Evolutionary conservation across 78 protist species (phyloP).

Genomic region (Trichosphaerium sp.): DNA sequence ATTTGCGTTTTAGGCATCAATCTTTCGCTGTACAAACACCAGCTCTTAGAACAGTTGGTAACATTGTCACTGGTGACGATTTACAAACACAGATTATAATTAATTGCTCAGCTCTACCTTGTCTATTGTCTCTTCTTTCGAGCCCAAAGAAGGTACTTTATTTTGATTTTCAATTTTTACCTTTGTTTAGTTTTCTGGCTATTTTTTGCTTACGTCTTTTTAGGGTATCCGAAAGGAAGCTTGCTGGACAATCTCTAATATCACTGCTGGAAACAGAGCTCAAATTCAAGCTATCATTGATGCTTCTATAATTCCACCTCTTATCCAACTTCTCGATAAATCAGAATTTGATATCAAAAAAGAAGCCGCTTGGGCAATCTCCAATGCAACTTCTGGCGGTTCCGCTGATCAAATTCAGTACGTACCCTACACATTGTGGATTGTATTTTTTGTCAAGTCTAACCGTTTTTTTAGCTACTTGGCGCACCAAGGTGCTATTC

Average conservation of each 20-base stretch:
- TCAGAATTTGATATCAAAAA: constrained; percentile 73
- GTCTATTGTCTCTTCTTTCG: constrained; percentile 15
- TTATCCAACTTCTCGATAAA: constrained; percentile 37
- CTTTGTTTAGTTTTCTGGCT: not conserved
- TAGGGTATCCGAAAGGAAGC: constrained; percentile 88
- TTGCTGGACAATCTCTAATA: constrained; percentile 97
- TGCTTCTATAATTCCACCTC: constrained; percentile 59
- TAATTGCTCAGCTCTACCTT: constrained; percentile 48
- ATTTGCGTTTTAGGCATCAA: constrained; percentile 1
- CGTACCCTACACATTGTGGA: constrained; percentile 6
- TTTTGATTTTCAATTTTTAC: not conserved
- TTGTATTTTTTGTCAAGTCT: not conserved
- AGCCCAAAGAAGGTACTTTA: constrained; percentile 4
- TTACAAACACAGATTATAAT: constrained; percentile 89
- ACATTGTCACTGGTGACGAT: constrained; percentile 95
- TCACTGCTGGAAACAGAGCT: constrained; percentile 85
- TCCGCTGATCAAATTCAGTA: constrained; percentile 58
- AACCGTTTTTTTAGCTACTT: constrained; percentile 19
- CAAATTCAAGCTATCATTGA: constrained; percentile 89
- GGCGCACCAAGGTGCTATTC: constrained; percentile 18
- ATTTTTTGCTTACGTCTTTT: not conserved
- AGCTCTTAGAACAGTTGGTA: constrained; percentile 91
- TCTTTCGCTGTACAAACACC: constrained; percentile 76
- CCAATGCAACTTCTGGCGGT: constrained; percentile 89
- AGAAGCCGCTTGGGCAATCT: constrained; percentile 97